phyloP scores from a whole-genome alignment of 73 alveolate species.

The Tetrahymena borealis region DNA sequence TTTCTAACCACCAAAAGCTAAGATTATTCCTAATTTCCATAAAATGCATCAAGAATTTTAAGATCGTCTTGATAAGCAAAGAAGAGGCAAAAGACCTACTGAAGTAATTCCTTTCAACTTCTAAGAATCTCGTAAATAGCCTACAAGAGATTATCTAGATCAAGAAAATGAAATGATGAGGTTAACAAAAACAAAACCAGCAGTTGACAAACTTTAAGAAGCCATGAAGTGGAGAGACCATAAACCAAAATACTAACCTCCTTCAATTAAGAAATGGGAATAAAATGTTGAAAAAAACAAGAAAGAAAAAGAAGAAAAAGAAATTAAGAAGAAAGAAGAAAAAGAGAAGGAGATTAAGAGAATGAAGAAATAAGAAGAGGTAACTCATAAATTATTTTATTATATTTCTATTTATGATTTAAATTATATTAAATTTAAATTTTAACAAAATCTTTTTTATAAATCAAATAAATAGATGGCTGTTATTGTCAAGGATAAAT shows the following conservation, averaged over 20 bases:
- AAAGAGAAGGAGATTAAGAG: constrained; percentile 78
- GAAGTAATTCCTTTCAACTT: constrained; percentile 86
- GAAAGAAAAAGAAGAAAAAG: constrained; percentile 64
- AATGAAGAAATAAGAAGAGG: constrained; percentile 64
- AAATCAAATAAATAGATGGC: constrained; percentile 46
- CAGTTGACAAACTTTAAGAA: constrained; percentile 47
- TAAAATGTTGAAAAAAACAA: constrained; percentile 62
- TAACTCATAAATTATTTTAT: too few species aligned
- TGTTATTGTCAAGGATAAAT: neutral
- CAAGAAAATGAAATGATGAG: constrained; percentile 65
- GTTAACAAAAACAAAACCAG: constrained; percentile 47
- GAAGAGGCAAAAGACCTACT: constrained; percentile 70
- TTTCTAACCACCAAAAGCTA: constrained; percentile 67
- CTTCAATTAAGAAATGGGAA: constrained; percentile 81
- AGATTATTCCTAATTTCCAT: constrained; percentile 93
- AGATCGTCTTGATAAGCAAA: constrained; percentile 68
- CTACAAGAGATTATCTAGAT: constrained; percentile 68
- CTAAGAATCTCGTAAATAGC: constrained; percentile 77
- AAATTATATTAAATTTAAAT: neutral
- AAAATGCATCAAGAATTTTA: constrained; percentile 73
- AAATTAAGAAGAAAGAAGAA: constrained; percentile 30
- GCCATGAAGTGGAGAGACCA: constrained; percentile 49
- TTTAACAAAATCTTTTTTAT: constrained; percentile 49
- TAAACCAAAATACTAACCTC: constrained; percentile 80
- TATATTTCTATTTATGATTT: neutral